These are phyloP conservation scores for Purshia tridentata DNA, from an alignment of 306 rosid genomes.

Conservation along the genomic window DNA sequence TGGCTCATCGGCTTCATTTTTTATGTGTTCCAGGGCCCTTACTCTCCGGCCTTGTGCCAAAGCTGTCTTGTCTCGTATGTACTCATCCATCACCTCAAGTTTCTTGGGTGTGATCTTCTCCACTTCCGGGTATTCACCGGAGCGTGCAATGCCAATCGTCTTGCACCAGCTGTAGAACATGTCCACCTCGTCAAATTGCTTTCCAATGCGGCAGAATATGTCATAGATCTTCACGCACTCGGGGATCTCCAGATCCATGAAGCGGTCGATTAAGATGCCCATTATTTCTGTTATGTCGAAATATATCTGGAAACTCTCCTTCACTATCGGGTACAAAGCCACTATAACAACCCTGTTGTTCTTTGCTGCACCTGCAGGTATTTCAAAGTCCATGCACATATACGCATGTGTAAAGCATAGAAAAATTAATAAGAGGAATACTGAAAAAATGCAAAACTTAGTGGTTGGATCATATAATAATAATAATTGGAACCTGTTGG, in stretches of 20 bases:
- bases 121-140: constrained; percentile 79
- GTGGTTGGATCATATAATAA: too few relatives aligned
- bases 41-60: constrained; percentile 28
- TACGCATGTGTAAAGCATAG: too few relatives aligned
- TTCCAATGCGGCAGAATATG: constrained; percentile 67
- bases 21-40: not conserved
- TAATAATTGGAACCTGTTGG: constrained; percentile 67
- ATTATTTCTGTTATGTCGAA: constrained; percentile 63
- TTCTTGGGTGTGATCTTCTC: constrained; percentile 70
- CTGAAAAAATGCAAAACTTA: too few relatives aligned
- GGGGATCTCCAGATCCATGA: constrained; percentile 50
- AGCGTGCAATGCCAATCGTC: constrained; percentile 63
- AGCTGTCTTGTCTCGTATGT: constrained; percentile 56
- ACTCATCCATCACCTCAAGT: constrained; percentile 78
- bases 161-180: constrained; percentile 65
- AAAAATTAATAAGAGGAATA: too few relatives aligned
- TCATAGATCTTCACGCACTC: constrained; percentile 69
- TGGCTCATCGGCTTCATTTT: not conserved
- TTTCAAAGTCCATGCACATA: not conserved
- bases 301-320: constrained; percentile 76
- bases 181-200: constrained; percentile 88
- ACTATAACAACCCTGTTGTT: constrained; percentile 63
- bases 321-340: constrained; percentile 67
- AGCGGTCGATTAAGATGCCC: constrained; percentile 57
- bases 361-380: constrained; percentile 65